phyloP scores from a whole-genome alignment of 805 yeast genomes.

The Lipomyces mesembrius region DNA sequence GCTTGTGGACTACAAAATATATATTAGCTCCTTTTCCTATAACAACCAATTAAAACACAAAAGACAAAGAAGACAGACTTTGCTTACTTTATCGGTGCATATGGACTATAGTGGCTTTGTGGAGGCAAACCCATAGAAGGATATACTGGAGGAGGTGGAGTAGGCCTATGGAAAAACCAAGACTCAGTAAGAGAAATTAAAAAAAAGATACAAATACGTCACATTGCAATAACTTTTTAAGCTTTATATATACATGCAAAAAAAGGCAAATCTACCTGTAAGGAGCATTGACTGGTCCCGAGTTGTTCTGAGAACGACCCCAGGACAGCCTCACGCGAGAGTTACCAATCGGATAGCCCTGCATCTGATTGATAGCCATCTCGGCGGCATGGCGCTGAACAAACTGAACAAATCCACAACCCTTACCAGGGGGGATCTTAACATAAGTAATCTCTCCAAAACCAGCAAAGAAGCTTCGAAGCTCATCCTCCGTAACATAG shows the following conservation, averaged over 20 bases:
- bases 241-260: conserved; percentile 22
- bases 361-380: conserved; percentile 82
- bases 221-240: conserved; percentile 17
- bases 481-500: conserved; percentile 62
- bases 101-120: conserved; percentile 46
- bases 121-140: conserved; percentile 46
- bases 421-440: conserved; percentile 77
- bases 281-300: conserved; percentile 41
- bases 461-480: conserved; percentile 61
- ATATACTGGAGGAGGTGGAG: conserved; percentile 46
- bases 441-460: conserved; percentile 80
- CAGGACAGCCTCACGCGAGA: conserved; percentile 82
- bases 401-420: conserved; percentile 88
- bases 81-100: conserved; percentile 43
- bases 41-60: conserved; percentile 9
- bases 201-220: conserved; percentile 23
- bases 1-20: conserved; percentile 34
- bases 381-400: conserved; percentile 81
- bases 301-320: conserved; percentile 66
- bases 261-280: conserved; percentile 39
- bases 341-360: conserved; percentile 85
- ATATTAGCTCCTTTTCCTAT: conserved; percentile 13
- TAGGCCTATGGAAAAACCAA: conserved; percentile 40
- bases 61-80: conserved; percentile 14
- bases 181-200: conserved; percentile 32